phyloP scores from a whole-genome alignment of 352 stramenopile species.

The Pythium aquatile region DNA sequence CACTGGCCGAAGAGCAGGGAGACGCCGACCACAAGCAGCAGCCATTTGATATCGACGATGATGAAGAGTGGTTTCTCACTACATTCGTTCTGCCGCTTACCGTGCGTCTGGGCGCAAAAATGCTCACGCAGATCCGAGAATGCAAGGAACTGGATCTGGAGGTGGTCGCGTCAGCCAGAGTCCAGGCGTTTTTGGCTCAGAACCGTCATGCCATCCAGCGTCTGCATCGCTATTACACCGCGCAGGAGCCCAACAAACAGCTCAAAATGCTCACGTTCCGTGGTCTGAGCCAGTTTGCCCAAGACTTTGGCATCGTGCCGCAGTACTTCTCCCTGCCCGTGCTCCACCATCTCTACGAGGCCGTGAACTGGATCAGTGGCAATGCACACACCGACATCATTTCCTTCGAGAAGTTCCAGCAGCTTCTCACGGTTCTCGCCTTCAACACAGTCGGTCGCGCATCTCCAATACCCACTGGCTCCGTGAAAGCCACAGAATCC shows the following conservation, averaged over 20 bases:
- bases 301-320: constrained; percentile 47
- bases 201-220: constrained; percentile 44
- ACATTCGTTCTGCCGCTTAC: constrained; percentile 54
- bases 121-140: constrained; percentile 46
- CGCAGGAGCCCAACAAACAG: constrained; percentile 28
- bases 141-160: constrained; percentile 58
- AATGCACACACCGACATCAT: constrained; percentile 61
- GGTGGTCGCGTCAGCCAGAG: constrained; percentile 16
- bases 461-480: background rate
- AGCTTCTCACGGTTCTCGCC: constrained; percentile 41
- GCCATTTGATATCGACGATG: constrained; percentile 46
- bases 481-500: too few species aligned
- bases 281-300: constrained; percentile 41
- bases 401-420: constrained; percentile 68
- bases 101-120: constrained; percentile 39
- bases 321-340: constrained; percentile 26
- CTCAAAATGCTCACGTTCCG: constrained; percentile 62
- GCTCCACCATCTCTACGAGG: constrained; percentile 55
- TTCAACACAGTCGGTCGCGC: background rate
- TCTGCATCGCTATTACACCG: constrained; percentile 58
- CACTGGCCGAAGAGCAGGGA: constrained; percentile 38
- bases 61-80: constrained; percentile 64
- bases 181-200: constrained; percentile 31
- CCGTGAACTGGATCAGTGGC: constrained; percentile 66
- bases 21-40: constrained; percentile 24